Evolutionary conservation across 768 basidiomycete genomes (phyloP).

Genomic region (Boletus tomentosulus): DNA sequence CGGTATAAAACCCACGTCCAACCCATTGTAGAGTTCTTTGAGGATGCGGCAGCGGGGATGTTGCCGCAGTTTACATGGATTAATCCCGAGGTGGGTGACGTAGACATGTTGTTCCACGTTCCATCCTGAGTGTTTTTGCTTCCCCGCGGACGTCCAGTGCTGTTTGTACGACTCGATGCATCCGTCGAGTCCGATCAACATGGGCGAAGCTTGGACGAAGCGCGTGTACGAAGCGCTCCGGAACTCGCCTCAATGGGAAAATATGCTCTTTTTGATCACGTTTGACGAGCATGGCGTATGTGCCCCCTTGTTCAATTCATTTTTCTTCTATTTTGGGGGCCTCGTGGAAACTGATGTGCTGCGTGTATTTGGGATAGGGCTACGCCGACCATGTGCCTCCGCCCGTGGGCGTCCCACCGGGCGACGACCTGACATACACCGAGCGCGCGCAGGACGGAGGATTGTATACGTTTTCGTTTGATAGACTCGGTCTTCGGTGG

Average conservation of each 20-base stretch:
- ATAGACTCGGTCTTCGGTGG: conserved; percentile 24
- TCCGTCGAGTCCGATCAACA: conserved; percentile 24
- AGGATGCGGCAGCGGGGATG: conserved; percentile 19
- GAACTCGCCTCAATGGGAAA: conserved; percentile 22
- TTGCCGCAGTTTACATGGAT: conserved; percentile 27
- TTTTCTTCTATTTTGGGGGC: background rate
- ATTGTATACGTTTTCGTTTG: conserved; percentile 19
- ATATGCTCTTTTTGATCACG: conserved; percentile 17
- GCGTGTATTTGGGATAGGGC: conserved; percentile 7
- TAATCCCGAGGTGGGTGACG: conserved; percentile 20
- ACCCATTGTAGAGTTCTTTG: conserved; percentile 16
- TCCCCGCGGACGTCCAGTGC: conserved; percentile 8
- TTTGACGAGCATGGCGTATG: conserved; percentile 27
- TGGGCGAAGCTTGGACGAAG: conserved; percentile 24
- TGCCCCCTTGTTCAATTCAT: background rate
- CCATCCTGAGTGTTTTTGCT: background rate
- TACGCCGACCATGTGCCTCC: conserved; percentile 24
- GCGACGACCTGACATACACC: conserved; percentile 22
- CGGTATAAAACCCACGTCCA: conserved; percentile 12
- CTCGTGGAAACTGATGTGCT: background rate
- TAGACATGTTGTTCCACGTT: background rate
- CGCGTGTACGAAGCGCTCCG: conserved; percentile 23
- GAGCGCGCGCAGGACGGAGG: conserved; percentile 16
- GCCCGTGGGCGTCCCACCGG: conserved; percentile 19
- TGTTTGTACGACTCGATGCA: conserved; percentile 25